These are phyloP conservation scores for Teunomyces atbi DNA, from an alignment of 805 yeast species.

Conservation along the genomic window DNA sequence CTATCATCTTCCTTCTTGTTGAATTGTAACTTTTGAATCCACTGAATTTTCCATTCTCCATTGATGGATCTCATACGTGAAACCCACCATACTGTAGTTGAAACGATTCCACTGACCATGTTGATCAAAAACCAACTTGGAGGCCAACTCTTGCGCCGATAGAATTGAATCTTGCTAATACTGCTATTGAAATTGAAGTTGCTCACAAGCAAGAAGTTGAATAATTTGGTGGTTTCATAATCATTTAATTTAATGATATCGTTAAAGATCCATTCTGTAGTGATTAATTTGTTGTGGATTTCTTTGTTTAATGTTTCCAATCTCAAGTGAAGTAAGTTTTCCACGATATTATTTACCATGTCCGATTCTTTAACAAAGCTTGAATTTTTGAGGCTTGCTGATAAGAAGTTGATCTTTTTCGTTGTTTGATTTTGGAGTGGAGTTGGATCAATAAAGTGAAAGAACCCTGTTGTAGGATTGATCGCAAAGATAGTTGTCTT, in stretches of 20 bases:
- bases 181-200: constrained; percentile 14
- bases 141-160: constrained; percentile 55
- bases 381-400: constrained; percentile 14
- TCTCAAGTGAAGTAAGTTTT: constrained; percentile 44
- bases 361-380: constrained; percentile 28
- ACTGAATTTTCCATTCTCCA: constrained; percentile 56
- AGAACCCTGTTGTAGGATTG: constrained; percentile 40
- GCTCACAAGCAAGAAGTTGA: constrained; percentile 27
- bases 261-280: constrained; percentile 69
- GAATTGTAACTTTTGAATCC: constrained; percentile 39
- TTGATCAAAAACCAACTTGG: constrained; percentile 52
- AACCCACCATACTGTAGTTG: constrained; percentile 50
- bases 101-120: constrained; percentile 35
- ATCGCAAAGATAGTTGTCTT: constrained; percentile 37
- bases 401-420: constrained; percentile 29
- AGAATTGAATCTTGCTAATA: constrained; percentile 31
- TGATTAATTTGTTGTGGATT: constrained; percentile 53
- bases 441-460: constrained; percentile 40
- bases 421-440: constrained; percentile 33
- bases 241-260: constrained; percentile 50
- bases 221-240: constrained; percentile 45
- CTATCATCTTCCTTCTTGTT: constrained; percentile 6
- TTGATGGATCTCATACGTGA: constrained; percentile 47
- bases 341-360: constrained; percentile 30
- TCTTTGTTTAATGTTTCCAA: constrained; percentile 50